Base-by-base conservation (phyloP, 2,329 filamentous ascomycete species). In the Saccharata proteae region DNA sequence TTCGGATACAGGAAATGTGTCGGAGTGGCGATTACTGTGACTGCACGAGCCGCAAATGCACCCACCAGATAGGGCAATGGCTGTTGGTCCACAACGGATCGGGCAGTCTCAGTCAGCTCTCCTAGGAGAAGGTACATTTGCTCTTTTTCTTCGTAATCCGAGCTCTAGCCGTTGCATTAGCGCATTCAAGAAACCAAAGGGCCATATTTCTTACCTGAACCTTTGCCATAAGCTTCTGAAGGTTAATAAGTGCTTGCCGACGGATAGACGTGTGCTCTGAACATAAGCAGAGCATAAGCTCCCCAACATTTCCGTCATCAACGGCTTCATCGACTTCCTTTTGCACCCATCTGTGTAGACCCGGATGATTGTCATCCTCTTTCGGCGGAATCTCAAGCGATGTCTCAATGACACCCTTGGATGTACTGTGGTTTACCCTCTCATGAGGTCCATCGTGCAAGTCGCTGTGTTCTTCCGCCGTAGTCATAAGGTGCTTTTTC, bases 1-100 rank as follows among this genome's bases (percentile, higher is more conserved):
- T 93, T 93, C 36, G 75, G 72, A 51, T 93, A 96, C 21, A 94
- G 69, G 38, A 72, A 73, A 48, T 93, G 83, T 11, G 84, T 66
- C 0, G 88, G 88, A 38, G 83, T 77, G 14, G 67, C 69, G 26
- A 93, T 59, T 11, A 93, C 73, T 2, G 69, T 60, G 6, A 93
- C 64, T 1, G 77, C 74, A 40, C 74, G 73, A 27, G 70, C 67
- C 6, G 83, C 77, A 44, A 93, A 90, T 8, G 79, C 71, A n/a
- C 76, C 70, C 5, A 83, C 74, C 9, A 83, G 66, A 38, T 77
- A 83, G 0, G 85, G 78, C 3, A 92, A 61, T 1, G 78, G 69
- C 3, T 59, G 55, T 25, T 71, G 60, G 20, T 61, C 50, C 6
- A 59, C 50, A 34, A 65, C 67, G 9, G 72, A 16, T 13, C 46